phyloP scores from a whole-genome alignment of 1,139 yeast species.

The Sugiyamaella paludigena region DNA sequence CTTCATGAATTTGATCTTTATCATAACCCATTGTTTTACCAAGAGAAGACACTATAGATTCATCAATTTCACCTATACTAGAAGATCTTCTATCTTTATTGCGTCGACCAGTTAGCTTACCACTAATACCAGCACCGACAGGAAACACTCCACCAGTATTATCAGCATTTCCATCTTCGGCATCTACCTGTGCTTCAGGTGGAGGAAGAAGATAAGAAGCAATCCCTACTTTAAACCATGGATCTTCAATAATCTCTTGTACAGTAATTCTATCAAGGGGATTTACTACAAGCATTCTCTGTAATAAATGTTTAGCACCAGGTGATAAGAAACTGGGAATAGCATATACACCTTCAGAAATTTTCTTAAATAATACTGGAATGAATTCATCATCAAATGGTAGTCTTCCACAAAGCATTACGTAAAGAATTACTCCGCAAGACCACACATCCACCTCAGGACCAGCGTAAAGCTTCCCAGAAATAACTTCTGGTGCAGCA shows the following conservation, averaged over 20 bases:
- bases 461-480: slow-evolving; percentile 95
- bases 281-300: slow-evolving; percentile 93
- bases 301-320: slow-evolving; percentile 83
- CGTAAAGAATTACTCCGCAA: slow-evolving; percentile 93
- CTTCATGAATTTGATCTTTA: slow-evolving; percentile 77
- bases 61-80: slow-evolving; percentile 53
- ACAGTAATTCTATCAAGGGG: slow-evolving; percentile 95
- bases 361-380: slow-evolving; percentile 92
- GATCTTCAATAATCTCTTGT: slow-evolving; percentile 91
- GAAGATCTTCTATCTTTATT: slow-evolving; percentile 39
- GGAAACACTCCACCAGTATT: slow-evolving; percentile 34
- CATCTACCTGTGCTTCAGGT: slow-evolving; percentile 38
- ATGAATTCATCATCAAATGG: slow-evolving; percentile 98
- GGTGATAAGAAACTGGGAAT: slow-evolving; percentile 84
- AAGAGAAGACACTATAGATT: slow-evolving; percentile 74
- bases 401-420: slow-evolving; percentile 93
- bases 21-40: slow-evolving; percentile 92
- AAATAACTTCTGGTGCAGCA: slow-evolving; percentile 97
- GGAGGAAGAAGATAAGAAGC: slow-evolving; percentile 82
- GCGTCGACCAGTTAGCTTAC: slow-evolving; percentile 10
- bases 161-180: slow-evolving; percentile 32
- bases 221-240: slow-evolving; percentile 86
- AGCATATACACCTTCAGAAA: slow-evolving; percentile 91
- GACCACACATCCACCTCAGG: slow-evolving; percentile 99
- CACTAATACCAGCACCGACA: background rate